Conservation (phyloP, 148 eudicot genomes). For the Salicornia ramosissima region DNA sequence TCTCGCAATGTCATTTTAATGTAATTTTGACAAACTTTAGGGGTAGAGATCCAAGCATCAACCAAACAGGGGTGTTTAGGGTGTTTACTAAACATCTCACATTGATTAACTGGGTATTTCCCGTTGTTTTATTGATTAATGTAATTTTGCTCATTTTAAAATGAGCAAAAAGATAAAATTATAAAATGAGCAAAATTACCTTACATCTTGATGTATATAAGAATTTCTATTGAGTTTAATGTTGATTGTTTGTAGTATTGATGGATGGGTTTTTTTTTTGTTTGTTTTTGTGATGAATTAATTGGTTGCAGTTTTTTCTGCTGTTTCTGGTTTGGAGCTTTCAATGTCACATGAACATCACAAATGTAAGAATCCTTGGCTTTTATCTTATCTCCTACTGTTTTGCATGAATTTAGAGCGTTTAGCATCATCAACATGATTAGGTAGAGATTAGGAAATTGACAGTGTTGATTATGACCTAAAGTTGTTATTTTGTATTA, state of each 20-base stretch:
- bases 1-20: too few species aligned
- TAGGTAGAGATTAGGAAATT: conserved; percentile 23
- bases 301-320: conserved; percentile 69
- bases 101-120: too few species aligned
- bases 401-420: conserved; percentile 8
- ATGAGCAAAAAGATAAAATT: too few species aligned
- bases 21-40: too few species aligned
- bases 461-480: conserved; percentile 14
- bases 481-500: conserved; percentile 1
- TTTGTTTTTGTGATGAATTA: conserved; percentile 12
- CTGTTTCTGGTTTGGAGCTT: conserved; percentile 88
- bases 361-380: conserved; percentile 56
- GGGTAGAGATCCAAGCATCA: too few species aligned
- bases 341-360: conserved; percentile 82
- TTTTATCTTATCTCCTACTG: conserved; percentile 1
- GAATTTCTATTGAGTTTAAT: background rate
- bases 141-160: too few species aligned
- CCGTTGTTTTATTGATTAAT: background rate
- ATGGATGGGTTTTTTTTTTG: conserved; percentile 2
- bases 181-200: too few species aligned
- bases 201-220: too few species aligned
- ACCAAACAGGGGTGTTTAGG: too few species aligned
- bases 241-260: conserved; percentile 8
- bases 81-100: too few species aligned
- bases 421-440: conserved; percentile 2